phyloP scores from a whole-genome alignment of 2,329 filamentous ascomycete species.

The Ascochyta rabiei region DNA sequence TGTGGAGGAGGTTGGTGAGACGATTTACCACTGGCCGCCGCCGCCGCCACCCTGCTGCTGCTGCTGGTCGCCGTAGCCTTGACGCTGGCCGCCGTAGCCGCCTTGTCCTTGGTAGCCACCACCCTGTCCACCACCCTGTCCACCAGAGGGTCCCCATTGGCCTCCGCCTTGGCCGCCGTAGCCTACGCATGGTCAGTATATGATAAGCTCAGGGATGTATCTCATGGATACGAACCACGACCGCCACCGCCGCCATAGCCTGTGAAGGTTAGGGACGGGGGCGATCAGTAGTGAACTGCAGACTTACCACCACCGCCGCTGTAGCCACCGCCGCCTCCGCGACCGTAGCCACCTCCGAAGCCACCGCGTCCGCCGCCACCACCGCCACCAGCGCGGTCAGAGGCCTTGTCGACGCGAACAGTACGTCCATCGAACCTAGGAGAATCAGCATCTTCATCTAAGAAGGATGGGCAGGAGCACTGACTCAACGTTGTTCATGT shows the following conservation, averaged over 20 bases:
- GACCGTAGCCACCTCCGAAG: slow-evolving; percentile 38
- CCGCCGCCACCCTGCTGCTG: slow-evolving; percentile 38
- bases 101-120: slow-evolving; percentile 41
- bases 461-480: slow-evolving; percentile 40
- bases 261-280: slow-evolving; percentile 11
- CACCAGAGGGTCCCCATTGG: slow-evolving; percentile 31
- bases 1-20: slow-evolving; percentile 6
- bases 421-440: slow-evolving; percentile 87
- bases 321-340: slow-evolving; percentile 37
- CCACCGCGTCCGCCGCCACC: slow-evolving; percentile 47
- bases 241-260: slow-evolving; percentile 30
- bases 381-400: slow-evolving; percentile 70
- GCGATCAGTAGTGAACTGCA: neutral
- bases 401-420: slow-evolving; percentile 95
- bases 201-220: neutral
- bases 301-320: slow-evolving; percentile 30
- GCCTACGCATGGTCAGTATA: slow-evolving; percentile 20
- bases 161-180: slow-evolving; percentile 35
- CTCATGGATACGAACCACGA: slow-evolving; percentile 22
- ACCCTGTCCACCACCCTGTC: slow-evolving; percentile 34
- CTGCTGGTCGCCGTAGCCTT: slow-evolving; percentile 35
- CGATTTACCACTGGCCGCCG: slow-evolving; percentile 45
- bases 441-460: slow-evolving; percentile 19
- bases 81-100: slow-evolving; percentile 39
- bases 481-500: slow-evolving; percentile 91